A percentile compares a stretch with the other conserved stretches of the same genome.
These are phyloP conservation scores for Strobilomyces dryophilus DNA, from an alignment of 768 basidiomycete genomes.

Conservation along the genomic window DNA sequence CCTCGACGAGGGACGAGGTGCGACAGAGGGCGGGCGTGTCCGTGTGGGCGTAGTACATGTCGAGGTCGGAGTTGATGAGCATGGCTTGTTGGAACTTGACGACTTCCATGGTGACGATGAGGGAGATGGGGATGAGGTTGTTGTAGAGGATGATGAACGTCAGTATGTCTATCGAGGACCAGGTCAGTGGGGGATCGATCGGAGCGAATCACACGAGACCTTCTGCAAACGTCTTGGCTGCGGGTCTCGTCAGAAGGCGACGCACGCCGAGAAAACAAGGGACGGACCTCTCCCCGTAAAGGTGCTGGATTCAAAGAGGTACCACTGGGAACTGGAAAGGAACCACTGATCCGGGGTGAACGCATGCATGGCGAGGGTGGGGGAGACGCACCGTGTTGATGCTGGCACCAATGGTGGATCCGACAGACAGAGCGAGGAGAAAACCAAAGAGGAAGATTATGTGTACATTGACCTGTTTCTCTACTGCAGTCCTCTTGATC, in stretches of 20 bases:
- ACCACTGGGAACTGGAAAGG: slow-evolving; percentile 86
- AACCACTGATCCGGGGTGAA: slow-evolving; percentile 57
- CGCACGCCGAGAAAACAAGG: background rate
- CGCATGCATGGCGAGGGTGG: background rate
- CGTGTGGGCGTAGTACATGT: slow-evolving; percentile 95
- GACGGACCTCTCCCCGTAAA: slow-evolving; percentile 60
- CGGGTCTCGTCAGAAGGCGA: background rate
- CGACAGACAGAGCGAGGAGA: slow-evolving; percentile 81
- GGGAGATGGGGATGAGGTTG: slow-evolving; percentile 97
- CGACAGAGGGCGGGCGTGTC: slow-evolving; percentile 97
- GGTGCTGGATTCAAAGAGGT: slow-evolving; percentile 63
- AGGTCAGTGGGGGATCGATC: slow-evolving; percentile 2
- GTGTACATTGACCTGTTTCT: slow-evolving; percentile 92
- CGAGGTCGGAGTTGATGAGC: slow-evolving; percentile 94
- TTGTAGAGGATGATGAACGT: slow-evolving; percentile 99
- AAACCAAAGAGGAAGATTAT: slow-evolving; percentile 93
- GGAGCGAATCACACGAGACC: slow-evolving; percentile 38
- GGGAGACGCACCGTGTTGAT: slow-evolving; percentile 61
- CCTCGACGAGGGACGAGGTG: slow-evolving; percentile 97
- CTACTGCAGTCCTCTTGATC: slow-evolving; percentile 94
- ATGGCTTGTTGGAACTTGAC: slow-evolving; percentile 98
- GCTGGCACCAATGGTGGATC: slow-evolving; percentile 89
- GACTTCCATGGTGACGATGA: slow-evolving; percentile 99
- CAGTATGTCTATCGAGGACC: slow-evolving; percentile 65
- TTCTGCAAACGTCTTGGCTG: slow-evolving; percentile 80